Percentiles rank a stretch among this genome's conserved stretches.
Conservation (phyloP, 441 rosid genomes). For the Breynia disticha region DNA sequence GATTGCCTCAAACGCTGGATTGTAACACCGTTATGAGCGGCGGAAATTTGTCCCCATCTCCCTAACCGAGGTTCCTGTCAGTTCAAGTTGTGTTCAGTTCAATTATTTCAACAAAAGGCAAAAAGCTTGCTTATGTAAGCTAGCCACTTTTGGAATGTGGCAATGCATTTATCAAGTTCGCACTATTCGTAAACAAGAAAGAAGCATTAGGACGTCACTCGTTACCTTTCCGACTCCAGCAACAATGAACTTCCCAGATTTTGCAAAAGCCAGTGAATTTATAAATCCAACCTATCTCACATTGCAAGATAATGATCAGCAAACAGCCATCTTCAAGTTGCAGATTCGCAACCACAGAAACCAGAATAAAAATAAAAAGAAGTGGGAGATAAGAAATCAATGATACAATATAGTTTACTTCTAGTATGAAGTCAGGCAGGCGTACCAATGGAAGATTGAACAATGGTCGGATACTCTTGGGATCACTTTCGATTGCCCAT, state of each 20-base stretch:
- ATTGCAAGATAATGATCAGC: constrained; percentile 1
- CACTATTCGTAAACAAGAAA: neutral
- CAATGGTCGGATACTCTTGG: no score
- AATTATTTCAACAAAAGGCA: neutral
- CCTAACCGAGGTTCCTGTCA: constrained; percentile 86
- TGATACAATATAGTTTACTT: neutral
- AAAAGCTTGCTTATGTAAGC: no score
- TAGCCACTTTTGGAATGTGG: no score
- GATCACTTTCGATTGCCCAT: constrained; percentile 55
- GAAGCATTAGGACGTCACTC: constrained; percentile 3
- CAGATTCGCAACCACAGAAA: constrained; percentile 3
- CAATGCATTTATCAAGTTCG: neutral
- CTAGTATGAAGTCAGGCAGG: no score
- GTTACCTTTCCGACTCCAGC: neutral
- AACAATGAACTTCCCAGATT: neutral
- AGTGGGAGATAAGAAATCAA: neutral
- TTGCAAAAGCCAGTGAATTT: neutral
- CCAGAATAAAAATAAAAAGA: neutral
- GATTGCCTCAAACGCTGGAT: constrained; percentile 54
- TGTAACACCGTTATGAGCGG: constrained; percentile 67
- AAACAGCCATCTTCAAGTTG: neutral
- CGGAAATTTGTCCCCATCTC: constrained; percentile 62
- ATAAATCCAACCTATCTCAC: neutral
- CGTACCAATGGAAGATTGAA: no score
- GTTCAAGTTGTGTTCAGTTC: neutral